These are phyloP conservation scores for Bacterosira constricta DNA, from an alignment of 108 stramenopile species.

Conservation along the genomic window DNA sequence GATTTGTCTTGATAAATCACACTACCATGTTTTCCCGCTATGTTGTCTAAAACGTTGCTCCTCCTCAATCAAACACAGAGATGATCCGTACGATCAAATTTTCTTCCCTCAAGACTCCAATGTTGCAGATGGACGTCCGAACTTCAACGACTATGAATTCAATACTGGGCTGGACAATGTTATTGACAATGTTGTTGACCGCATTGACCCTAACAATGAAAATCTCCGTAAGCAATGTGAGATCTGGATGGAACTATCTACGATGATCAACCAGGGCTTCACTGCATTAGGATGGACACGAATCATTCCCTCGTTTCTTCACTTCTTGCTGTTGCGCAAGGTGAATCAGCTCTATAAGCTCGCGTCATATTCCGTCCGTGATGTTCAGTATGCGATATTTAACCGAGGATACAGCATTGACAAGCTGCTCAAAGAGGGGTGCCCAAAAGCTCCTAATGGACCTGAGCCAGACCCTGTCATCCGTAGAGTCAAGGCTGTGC, in stretches of 20 bases:
- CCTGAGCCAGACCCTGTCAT: slow-evolving; percentile 51
- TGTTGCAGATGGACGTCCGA: slow-evolving; percentile 40
- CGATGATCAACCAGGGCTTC: slow-evolving; percentile 52
- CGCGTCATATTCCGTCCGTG: slow-evolving; percentile 56
- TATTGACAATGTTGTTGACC: slow-evolving; percentile 24
- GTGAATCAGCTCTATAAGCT: slow-evolving; percentile 50
- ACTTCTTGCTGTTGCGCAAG: slow-evolving; percentile 45
- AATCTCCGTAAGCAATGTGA: slow-evolving; percentile 25
- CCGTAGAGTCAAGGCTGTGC: slow-evolving; percentile 59
- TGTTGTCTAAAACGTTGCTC: too few species aligned
- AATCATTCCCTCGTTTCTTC: slow-evolving; percentile 48
- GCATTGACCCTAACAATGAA: slow-evolving; percentile 47
- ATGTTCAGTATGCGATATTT: slow-evolving; percentile 62
- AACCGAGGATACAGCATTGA: slow-evolving; percentile 46
- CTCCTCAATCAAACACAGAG: neutral
- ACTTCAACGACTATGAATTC: slow-evolving; percentile 43
- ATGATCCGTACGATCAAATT: slow-evolving; percentile 63
- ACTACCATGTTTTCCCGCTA: too few species aligned
- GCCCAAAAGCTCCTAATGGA: too few species aligned
- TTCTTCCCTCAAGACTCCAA: slow-evolving; percentile 45
- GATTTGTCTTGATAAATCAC: too few species aligned
- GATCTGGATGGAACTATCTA: slow-evolving; percentile 52
- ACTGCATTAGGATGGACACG: slow-evolving; percentile 53
- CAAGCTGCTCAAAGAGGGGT: slow-evolving; percentile 35
- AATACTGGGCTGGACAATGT: slow-evolving; percentile 38